Conservation (phyloP, 2,329 filamentous ascomycete species). For the Phaeomoniella chlamydospora region DNA sequence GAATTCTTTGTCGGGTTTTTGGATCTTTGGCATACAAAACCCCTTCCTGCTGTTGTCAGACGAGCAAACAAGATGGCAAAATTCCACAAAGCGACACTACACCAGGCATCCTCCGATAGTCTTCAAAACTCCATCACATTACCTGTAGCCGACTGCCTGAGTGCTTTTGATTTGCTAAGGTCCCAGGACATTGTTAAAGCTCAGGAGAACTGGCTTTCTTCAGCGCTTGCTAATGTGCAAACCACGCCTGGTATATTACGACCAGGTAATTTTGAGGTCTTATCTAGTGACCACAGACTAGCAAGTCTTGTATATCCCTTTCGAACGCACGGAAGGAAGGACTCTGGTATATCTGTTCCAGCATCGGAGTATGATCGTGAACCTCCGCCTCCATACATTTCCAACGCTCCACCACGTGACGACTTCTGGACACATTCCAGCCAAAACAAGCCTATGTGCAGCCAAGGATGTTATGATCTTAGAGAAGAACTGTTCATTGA, state of each 20-base stretch:
- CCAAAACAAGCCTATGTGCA: constrained; percentile 14
- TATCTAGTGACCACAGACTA: background rate
- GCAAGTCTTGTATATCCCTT: constrained; percentile 4
- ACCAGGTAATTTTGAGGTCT: background rate
- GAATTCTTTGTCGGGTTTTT: constrained; percentile 23
- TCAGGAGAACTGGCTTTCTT: background rate
- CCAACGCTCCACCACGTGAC: constrained; percentile 10
- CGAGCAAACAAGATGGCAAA: constrained; percentile 21
- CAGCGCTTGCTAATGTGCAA: background rate
- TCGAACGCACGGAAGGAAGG: constrained; percentile 12
- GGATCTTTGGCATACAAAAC: constrained; percentile 19
- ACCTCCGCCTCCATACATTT: constrained; percentile 12
- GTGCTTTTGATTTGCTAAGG: constrained; percentile 22
- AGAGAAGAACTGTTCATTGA: constrained; percentile 12
- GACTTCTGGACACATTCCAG: constrained; percentile 19
- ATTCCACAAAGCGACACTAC: constrained; percentile 20
- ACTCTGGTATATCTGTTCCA: constrained; percentile 2
- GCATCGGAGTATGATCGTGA: background rate
- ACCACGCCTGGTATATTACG: background rate
- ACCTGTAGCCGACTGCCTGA: constrained; percentile 9
- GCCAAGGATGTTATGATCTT: constrained; percentile 17
- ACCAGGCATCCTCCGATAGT: constrained; percentile 5
- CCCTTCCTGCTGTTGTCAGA: constrained; percentile 19
- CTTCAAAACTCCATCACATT: constrained; percentile 14
- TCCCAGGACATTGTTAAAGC: constrained; percentile 15